Percentiles rank a stretch among this genome's conserved stretches.
Conservation (phyloP, 1,284 basidiomycete genomes). For the Ceratobasidium papillatum region DNA sequence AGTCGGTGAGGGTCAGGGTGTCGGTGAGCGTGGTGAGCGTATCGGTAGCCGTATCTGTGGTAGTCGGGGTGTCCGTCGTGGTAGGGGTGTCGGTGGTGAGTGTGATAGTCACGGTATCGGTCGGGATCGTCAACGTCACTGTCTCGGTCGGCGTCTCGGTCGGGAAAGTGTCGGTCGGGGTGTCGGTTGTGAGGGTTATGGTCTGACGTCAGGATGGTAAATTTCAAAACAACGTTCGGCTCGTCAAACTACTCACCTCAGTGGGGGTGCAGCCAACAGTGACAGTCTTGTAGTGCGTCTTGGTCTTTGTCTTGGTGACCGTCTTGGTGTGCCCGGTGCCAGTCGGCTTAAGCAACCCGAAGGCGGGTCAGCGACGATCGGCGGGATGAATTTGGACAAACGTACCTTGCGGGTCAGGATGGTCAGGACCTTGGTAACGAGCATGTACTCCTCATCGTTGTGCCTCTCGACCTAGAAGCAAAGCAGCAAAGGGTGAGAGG, state of each 20-base stretch:
- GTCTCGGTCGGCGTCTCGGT: background rate
- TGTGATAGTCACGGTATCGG: background rate
- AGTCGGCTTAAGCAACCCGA: background rate
- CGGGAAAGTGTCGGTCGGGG: background rate
- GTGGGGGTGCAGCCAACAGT: slow-evolving; percentile 10
- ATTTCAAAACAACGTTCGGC: background rate
- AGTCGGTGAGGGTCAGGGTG: background rate
- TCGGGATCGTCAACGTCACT: background rate
- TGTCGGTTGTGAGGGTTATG: background rate
- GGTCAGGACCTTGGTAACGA: slow-evolving; percentile 15
- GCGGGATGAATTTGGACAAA: background rate
- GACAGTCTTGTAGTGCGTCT: slow-evolving; percentile 26
- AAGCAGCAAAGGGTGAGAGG: background rate
- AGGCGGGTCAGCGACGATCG: slow-evolving; percentile 6
- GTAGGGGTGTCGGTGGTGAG: background rate
- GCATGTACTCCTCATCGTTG: slow-evolving; percentile 32
- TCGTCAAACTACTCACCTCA: background rate
- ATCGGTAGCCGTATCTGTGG: background rate
- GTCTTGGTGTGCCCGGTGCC: slow-evolving; percentile 22
- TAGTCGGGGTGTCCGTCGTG: background rate
- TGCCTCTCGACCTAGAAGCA: background rate
- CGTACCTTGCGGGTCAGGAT: slow-evolving; percentile 19
- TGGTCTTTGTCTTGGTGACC: slow-evolving; percentile 27
- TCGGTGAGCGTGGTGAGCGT: background rate
- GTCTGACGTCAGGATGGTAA: slow-evolving; percentile 26